phyloP scores from a whole-genome alignment of 495 filamentous ascomycete species.

The Chaetomium cochliodes region DNA sequence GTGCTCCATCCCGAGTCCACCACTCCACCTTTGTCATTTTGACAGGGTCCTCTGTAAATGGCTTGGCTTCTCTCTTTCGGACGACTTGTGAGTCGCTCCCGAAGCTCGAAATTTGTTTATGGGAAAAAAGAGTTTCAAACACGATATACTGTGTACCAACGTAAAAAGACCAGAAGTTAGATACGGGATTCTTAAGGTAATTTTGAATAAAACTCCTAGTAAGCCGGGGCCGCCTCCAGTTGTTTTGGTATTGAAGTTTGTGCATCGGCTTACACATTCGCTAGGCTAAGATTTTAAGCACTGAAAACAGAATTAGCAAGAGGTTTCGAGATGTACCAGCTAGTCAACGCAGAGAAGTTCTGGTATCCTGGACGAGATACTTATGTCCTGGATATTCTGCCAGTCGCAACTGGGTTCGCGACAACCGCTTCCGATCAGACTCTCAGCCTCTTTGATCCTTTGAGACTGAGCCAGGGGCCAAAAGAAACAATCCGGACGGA shows the following conservation, averaged over 20 bases:
- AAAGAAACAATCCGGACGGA: conserved; percentile 43
- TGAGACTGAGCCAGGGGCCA: conserved; percentile 43
- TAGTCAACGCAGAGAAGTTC: conserved; percentile 44
- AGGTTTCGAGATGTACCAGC: conserved; percentile 45
- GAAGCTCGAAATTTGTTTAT: neutral
- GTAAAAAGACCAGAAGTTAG: neutral
- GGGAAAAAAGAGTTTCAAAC: neutral
- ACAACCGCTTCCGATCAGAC: conserved; percentile 55
- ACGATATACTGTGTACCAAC: neutral
- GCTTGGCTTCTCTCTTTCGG: neutral
- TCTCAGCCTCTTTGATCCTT: conserved; percentile 55
- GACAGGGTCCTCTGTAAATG: too few relatives aligned
- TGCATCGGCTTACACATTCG: neutral
- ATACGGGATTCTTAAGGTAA: neutral
- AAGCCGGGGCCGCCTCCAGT: too few relatives aligned
- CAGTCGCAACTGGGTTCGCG: conserved; percentile 45
- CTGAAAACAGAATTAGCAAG: neutral
- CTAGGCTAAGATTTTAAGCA: neutral
- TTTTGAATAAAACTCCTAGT: neutral
- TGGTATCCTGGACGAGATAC: conserved; percentile 44
- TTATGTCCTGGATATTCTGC: conserved; percentile 55
- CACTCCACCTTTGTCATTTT: too few relatives aligned
- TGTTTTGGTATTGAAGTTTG: neutral
- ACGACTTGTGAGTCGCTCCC: neutral
- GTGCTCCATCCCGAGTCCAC: too few relatives aligned